phyloP scores from a whole-genome alignment of 2,329 filamentous ascomycete species.

The Aurifilum marmelostoma region DNA sequence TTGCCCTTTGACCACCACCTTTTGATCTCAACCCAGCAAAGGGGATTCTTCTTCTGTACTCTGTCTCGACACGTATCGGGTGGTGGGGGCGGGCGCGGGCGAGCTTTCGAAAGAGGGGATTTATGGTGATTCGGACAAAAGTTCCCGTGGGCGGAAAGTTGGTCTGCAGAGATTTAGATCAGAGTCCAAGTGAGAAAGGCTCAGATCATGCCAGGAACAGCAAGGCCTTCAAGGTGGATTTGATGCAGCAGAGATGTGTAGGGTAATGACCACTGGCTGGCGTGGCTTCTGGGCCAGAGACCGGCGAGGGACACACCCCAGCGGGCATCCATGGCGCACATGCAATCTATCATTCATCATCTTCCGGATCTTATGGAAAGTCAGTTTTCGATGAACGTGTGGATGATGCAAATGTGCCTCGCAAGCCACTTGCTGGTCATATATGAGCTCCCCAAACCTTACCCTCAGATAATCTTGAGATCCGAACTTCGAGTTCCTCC shows the following conservation, averaged over 20 bases:
- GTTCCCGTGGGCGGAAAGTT: neutral
- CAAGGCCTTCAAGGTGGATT: neutral
- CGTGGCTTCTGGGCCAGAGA: neutral
- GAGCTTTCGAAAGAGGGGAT: neutral
- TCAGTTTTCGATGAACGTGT: neutral
- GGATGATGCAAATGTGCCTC: neutral
- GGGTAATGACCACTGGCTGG: neutral
- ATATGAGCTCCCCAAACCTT: neutral
- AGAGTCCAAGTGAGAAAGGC: neutral
- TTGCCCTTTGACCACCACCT: no score
- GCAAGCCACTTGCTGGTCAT: neutral
- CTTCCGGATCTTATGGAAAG: no score
- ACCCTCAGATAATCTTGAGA: neutral
- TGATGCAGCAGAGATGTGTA: neutral
- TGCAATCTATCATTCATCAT: neutral
- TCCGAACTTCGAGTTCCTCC: neutral
- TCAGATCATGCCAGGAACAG: neutral
- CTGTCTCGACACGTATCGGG: neutral
- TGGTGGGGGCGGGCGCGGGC: neutral
- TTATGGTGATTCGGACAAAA: neutral
- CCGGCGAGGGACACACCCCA: neutral
- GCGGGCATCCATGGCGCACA: neutral
- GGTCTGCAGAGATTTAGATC: neutral
- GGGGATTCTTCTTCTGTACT: no score
- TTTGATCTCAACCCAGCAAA: no score